These are phyloP conservation scores for Fusarium nurragi DNA, from an alignment of 2,329 filamentous ascomycete genomes.

Conservation along the genomic window DNA sequence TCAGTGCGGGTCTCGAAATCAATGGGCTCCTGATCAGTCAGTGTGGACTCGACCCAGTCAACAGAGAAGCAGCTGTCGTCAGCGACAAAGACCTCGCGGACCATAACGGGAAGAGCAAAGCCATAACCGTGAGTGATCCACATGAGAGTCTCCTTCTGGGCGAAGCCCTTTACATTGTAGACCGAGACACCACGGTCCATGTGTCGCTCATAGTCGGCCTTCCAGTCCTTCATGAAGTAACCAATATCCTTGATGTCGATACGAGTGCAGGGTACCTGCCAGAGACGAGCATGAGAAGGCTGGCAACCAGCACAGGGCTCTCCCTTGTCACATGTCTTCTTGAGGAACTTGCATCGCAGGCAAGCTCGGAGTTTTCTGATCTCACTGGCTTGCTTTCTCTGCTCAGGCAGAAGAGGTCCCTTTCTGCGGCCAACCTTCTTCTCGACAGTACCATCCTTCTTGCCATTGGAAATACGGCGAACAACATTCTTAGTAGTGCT, in stretches of 20 bases:
- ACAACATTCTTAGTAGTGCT: conserved; percentile 79
- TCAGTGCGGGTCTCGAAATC: conserved; percentile 89
- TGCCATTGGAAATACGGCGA: conserved; percentile 78
- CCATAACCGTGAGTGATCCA: conserved; percentile 98
- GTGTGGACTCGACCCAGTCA: conserved; percentile 88
- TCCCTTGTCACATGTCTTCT: conserved; percentile 98
- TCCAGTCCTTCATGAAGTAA: conserved; percentile 99
- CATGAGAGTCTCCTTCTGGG: conserved; percentile 73
- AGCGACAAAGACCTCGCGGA: conserved; percentile 90
- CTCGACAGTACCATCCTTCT: conserved; percentile 81
- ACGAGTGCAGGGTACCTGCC: conserved; percentile 97
- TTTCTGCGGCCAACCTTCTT: conserved; percentile 93
- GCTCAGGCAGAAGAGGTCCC: conserved; percentile 89
- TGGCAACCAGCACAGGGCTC: conserved; percentile 96
- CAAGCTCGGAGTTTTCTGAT: conserved; percentile 95
- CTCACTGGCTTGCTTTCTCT: conserved; percentile 95
- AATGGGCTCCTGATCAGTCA: conserved; percentile 73
- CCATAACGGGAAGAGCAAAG: conserved; percentile 90
- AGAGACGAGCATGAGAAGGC: conserved; percentile 92
- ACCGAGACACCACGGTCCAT: conserved; percentile 87
- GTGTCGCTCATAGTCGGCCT: conserved; percentile 94
- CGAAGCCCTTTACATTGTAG: conserved; percentile 91
- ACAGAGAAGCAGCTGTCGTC: conserved; percentile 93
- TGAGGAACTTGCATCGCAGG: conserved; percentile 96
- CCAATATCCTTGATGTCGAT: conserved; percentile 99